phyloP scores from a whole-genome alignment of 495 filamentous ascomycete genomes.

The Tetracladium marchalianum region DNA sequence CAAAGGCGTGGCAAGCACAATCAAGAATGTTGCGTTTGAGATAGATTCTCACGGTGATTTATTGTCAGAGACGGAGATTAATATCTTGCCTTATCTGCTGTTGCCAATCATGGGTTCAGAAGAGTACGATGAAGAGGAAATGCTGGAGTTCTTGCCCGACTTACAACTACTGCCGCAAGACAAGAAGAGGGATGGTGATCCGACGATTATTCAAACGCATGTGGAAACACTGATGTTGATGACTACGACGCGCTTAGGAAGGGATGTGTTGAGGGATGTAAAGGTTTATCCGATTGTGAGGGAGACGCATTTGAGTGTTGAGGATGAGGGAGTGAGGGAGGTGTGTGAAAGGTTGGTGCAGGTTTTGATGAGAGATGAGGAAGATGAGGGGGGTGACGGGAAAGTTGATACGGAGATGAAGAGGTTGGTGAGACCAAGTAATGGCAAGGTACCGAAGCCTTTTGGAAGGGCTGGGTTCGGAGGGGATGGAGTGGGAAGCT shows the following conservation, averaged over 20 bases:
- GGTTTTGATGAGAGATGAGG: conserved; percentile 82
- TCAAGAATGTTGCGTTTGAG: conserved; percentile 79
- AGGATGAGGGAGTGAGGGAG: conserved; percentile 74
- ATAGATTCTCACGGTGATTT: conserved; percentile 59
- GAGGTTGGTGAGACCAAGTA: too few species aligned
- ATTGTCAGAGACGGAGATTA: conserved; percentile 56
- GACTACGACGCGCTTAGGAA: conserved; percentile 66
- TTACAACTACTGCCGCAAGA: conserved; percentile 81
- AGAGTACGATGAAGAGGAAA: conserved; percentile 63
- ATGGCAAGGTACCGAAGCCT: too few species aligned
- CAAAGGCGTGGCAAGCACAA: conserved; percentile 82
- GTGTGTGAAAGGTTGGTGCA: conserved; percentile 86
- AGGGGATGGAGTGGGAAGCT: conserved; percentile 1
- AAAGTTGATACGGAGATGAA: conserved; percentile 6
- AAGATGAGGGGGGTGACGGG: conserved; percentile 13
- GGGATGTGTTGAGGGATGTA: conserved; percentile 59
- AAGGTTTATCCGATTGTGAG: conserved; percentile 84
- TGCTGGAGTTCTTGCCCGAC: conserved; percentile 69
- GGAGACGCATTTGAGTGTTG: conserved; percentile 70
- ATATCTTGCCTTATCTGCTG: conserved; percentile 79
- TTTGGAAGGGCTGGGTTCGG: not conserved
- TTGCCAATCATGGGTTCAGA: conserved; percentile 53
- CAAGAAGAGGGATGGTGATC: conserved; percentile 71
- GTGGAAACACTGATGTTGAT: conserved; percentile 79
- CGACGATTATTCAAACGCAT: conserved; percentile 68